Base-by-base conservation (phyloP, 2,329 filamentous ascomycete species). In the Talaromyces sp. region DNA sequence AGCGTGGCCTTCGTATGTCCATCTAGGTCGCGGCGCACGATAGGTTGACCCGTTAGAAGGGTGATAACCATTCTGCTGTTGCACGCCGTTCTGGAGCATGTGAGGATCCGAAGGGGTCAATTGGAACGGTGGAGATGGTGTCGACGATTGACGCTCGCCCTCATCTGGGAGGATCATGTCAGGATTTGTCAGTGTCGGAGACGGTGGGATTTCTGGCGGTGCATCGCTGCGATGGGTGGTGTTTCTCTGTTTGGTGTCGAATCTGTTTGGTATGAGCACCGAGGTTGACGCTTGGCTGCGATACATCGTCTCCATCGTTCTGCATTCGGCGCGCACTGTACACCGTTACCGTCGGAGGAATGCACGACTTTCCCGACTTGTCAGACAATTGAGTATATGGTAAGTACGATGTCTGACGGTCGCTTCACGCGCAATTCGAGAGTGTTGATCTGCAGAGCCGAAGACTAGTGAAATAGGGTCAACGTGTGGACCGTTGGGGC, bases 111-210 rank as follows among this genome's bases (percentile, higher is more conserved):
- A 78, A 76, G 72, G 69, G 76, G 65, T 84, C 80, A 73, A 79
- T 78, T 72, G 81, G 73, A 75, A 86, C 79, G 73, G 83, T 80
- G 74, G 83, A 81, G 73, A 85, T 78, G 75, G 81, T 75, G 76
- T 81, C 69, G 75, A 85, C 74, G 75, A 74, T 70, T 77, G 73
- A 70, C 76, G 77, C 66, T 77, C 76, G 68, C 83, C 84, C 69
- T 87, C 86, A 73, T 89, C 88, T 67, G 93, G 93, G 61, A 97
- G 82, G 72, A 97, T 96, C 92, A 97, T 93, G 76, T 96, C 93
- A 61, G 93, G 92, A 77, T 97, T 96, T 64, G 92, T 96, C 72
- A 97, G 82, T 2, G 93, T 96, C 56, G 93, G 93, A 66, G 92
- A 96, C 13, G 87, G 87, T 68, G 90, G 88, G 50, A 73, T 56